phyloP scores from a whole-genome alignment of 306 rosid species.

The Benincasa hispida region DNA sequence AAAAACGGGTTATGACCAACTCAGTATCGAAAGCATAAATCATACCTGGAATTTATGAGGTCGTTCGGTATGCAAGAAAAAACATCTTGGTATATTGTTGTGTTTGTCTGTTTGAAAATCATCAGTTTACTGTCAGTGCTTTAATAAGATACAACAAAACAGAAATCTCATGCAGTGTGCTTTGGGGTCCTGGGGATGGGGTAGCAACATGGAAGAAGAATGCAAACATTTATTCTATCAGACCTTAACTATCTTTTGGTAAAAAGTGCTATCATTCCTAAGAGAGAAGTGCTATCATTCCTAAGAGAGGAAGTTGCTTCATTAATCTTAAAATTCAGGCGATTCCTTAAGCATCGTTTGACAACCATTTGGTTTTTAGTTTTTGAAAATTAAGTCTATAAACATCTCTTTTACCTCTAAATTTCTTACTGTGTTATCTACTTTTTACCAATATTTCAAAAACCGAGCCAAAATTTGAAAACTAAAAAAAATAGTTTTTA shows the following conservation, averaged over 20 bases:
- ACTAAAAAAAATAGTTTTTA: no score
- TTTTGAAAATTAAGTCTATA: no score
- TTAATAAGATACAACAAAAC: background rate
- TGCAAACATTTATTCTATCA: background rate
- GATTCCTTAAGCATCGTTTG: no score
- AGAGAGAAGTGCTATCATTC: background rate
- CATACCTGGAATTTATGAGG: constrained; percentile 73
- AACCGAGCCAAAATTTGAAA: no score
- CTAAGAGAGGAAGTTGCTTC: background rate
- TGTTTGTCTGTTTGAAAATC: constrained; percentile 52
- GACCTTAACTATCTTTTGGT: background rate
- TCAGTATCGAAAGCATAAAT: background rate
- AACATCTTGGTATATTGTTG: constrained; percentile 78
- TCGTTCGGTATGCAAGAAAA: constrained; percentile 85
- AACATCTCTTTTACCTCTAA: no score
- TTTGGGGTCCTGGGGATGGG: background rate
- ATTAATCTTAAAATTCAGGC: background rate
- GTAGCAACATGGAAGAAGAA: background rate
- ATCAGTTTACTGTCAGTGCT: background rate
- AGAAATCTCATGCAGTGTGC: background rate
- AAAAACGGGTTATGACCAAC: background rate
- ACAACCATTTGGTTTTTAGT: no score
- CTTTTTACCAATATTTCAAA: no score
- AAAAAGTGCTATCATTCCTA: background rate
- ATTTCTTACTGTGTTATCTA: no score